A percentile compares a stretch with the other conserved stretches of the same genome.
phyloP scores from a whole-genome alignment of 768 basidiomycete genomes.

The Lentinula edodes region DNA sequence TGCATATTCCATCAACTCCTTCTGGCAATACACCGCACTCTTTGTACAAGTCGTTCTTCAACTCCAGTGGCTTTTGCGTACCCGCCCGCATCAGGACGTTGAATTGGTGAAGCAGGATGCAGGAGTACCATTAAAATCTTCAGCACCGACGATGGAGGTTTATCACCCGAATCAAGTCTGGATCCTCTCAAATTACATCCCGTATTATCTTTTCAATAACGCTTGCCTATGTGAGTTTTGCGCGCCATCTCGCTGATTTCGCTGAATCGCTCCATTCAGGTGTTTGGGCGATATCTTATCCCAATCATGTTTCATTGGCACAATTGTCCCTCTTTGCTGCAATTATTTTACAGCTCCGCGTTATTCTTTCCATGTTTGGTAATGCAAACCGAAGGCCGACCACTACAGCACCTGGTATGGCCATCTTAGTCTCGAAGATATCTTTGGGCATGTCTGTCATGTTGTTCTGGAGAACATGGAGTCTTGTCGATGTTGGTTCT shows the following conservation, averaged over 20 bases:
- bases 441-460: slow-evolving; percentile 31
- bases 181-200: not conserved
- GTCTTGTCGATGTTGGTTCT: slow-evolving; percentile 21
- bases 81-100: not conserved
- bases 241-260: not conserved
- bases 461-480: slow-evolving; percentile 26
- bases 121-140: not conserved
- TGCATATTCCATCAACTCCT: slow-evolving; percentile 3
- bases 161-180: not conserved
- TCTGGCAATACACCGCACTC: not conserved
- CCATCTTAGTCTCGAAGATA: slow-evolving; percentile 34
- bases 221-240: not conserved
- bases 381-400: not conserved
- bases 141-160: not conserved
- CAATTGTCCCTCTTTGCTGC: not conserved
- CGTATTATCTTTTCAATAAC: not conserved
- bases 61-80: slow-evolving; percentile 1
- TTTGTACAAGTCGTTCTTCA: not conserved
- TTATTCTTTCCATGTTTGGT: not conserved
- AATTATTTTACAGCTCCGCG: not conserved
- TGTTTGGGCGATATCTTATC: not conserved
- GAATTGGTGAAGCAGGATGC: not conserved
- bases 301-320: not conserved
- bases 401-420: slow-evolving; percentile 15
- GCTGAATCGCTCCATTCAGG: not conserved